Base-by-base conservation (phyloP, 805 yeast genomes). In the Yamadazyma kitorensis region DNA sequence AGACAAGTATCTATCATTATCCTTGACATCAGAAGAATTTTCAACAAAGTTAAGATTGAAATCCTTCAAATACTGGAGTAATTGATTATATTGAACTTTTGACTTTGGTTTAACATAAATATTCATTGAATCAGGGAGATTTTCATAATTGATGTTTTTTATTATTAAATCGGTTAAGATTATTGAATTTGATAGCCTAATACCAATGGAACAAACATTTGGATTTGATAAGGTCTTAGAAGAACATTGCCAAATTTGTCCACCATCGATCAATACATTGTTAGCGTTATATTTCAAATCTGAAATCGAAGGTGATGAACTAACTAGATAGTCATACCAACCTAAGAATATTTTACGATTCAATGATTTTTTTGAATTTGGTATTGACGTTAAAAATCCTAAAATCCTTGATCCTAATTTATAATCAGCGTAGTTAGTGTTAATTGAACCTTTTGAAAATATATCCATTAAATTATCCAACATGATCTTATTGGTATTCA, bases 401-500 rank as follows among this genome's bases (percentile, higher is more conserved):
- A 67, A 45, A 4, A 66, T 61, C 31, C 71, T 45, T 0, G 70
- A 42, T 2, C 70, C 71, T 4, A 59, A 45, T 11, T 45, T 52
- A 40, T 60, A 66, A 33, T 61, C 67, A 5, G 72, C 72, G 40
- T 59, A 67, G 39, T 67, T 64, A 15, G 59, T 48, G 24, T 57
- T 55, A n/a, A 56, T 41, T 0, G 68, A 51, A 0, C 68, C 68
- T 38, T 57, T 54, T 27, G 61, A 44, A 26, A 61, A 48, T 1
- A 54, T 37, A 6, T 62, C 65, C 17, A 63, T 41, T 16, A 64
- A 40, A 29, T 54, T 51, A 27, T 57, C 52, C 11, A 61, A 45
- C 14, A 59, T 37, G 7, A 62, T 45, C 19, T 44, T 45, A 38
- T 55, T 50, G 6, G 53, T 17, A 3, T 12, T 4, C 8, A 29